Evolutionary conservation across 139 green algal genomes (phyloP).

Genomic region (Chlorella sp.): DNA sequence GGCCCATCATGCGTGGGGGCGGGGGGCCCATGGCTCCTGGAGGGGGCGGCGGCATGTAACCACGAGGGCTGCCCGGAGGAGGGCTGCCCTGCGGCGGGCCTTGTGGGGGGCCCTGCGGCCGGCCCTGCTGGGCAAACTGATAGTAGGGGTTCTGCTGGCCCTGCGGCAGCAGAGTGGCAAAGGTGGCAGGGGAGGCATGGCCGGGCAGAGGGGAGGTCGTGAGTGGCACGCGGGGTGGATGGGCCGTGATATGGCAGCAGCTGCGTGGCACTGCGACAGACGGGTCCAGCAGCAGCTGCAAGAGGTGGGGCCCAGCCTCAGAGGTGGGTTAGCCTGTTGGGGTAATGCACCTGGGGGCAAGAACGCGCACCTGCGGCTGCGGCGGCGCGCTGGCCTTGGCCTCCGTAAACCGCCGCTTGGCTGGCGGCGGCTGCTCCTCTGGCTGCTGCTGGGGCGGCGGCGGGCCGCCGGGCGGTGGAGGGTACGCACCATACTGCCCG

Average conservation of each 20-base stretch:
- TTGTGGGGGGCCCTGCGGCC: neutral
- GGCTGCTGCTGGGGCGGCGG: neutral
- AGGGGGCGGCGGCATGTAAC: slow-evolving; percentile 8
- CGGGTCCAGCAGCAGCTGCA: neutral
- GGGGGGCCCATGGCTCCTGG: neutral
- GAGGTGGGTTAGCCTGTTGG: neutral
- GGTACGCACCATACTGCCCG: neutral
- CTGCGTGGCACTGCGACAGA: neutral
- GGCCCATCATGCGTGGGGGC: neutral
- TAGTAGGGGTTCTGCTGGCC: neutral
- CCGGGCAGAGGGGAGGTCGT: neutral
- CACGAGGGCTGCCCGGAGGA: neutral
- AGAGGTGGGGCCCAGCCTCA: neutral
- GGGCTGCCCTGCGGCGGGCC: neutral
- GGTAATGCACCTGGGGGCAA: too few species aligned
- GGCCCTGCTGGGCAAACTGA: slow-evolving; percentile 8
- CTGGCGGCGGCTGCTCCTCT: neutral
- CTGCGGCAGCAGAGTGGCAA: neutral
- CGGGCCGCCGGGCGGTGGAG: neutral
- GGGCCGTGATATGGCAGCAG: neutral
- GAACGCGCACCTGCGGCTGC: neutral
- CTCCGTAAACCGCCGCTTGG: slow-evolving; percentile 23
- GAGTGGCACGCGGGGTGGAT: neutral
- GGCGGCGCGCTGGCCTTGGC: neutral
- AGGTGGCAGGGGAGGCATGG: neutral